These are phyloP conservation scores for Phialocephala sp. DNA, from an alignment of 2,329 filamentous ascomycete genomes.

Conservation along the genomic window DNA sequence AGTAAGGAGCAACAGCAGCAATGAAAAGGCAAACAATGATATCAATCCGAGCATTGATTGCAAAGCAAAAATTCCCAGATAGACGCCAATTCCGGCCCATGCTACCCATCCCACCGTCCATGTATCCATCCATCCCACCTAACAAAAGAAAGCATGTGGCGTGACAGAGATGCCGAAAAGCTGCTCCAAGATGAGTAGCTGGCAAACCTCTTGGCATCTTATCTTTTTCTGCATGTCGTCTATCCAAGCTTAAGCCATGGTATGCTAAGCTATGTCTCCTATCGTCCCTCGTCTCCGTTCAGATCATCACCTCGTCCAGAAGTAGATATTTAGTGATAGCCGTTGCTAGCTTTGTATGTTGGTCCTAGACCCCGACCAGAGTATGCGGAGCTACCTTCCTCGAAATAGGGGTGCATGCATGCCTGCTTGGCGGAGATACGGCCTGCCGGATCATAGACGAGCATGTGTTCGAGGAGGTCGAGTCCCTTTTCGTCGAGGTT, in stretches of 20 bases:
- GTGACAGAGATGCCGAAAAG: slow-evolving; percentile 2
- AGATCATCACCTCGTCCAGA: background rate
- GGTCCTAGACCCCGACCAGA: slow-evolving; percentile 42
- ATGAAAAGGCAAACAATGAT: slow-evolving; percentile 4
- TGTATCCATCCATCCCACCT: slow-evolving; percentile 22
- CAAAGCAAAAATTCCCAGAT: slow-evolving; percentile 15
- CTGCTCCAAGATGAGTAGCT: slow-evolving; percentile 8
- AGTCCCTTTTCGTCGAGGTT: slow-evolving; percentile 75
- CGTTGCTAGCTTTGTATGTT: slow-evolving; percentile 38
- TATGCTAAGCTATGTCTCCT: slow-evolving; percentile 22
- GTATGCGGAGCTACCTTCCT: slow-evolving; percentile 44
- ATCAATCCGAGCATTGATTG: slow-evolving; percentile 11
- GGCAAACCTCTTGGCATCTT: background rate
- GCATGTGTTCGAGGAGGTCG: slow-evolving; percentile 71
- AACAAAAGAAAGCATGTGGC: slow-evolving; percentile 18
- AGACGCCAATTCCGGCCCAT: slow-evolving; percentile 19
- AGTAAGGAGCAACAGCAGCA: slow-evolving; percentile 11
- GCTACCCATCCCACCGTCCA: slow-evolving; percentile 18
- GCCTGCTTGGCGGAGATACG: slow-evolving; percentile 90
- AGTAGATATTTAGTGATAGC: slow-evolving; percentile 38
- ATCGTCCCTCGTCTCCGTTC: slow-evolving; percentile 22
- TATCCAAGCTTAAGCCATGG: slow-evolving; percentile 36
- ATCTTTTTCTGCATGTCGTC: slow-evolving; percentile 15
- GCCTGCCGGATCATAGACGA: slow-evolving; percentile 86
- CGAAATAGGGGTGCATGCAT: slow-evolving; percentile 84